Base-by-base conservation (phyloP, 345 rosid genomes). In the Toxicodendron radicans region DNA sequence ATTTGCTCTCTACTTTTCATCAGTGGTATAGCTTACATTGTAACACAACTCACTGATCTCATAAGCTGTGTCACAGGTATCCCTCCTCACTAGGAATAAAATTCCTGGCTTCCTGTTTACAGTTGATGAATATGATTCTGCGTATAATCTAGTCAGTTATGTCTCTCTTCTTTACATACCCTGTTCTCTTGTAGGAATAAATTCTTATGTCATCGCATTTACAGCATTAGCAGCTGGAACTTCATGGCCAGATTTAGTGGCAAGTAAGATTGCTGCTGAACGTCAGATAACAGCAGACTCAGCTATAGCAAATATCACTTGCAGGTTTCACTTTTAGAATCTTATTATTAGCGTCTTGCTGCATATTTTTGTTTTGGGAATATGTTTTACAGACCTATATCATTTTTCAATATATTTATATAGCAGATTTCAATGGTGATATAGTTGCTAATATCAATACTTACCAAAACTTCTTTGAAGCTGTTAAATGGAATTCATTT, bases 161-260 rank as follows among this genome's bases (percentile, higher is more conserved):
- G 58, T 48, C 65, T 20, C 66, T 45, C 35, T 2, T 51, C 66
- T 49, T 60, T n/a, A 38, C 10, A 6, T 75, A 7, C 67, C 64
- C 21, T 63, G 17, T 57, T 20, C 23, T 53, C 20, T 70, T 72
- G 70, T 89, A 95, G 99, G 95, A 74, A 84, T 95, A 82, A 87
- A 95, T 85, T 81, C 94, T 69, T 95, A 95, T 81, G 94, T 95
- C 82, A 89, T 95, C 77, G 97, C 97, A 75, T 91, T 95, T 67
- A 95, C 99, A 23, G 97, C 94, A 54, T 80, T 95, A 64, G 99
- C 99, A n/a, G 45, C 77, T 78, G 97, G 97, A 78, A 92, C 99
- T 58, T 95, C 99, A 38, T 95, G 99, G 97, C 99, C 97, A 24
- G 99, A 95, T 77, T 82, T 95, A 71, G 97, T 95, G 74, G 97